Evolutionary conservation across 31 red algal species (phyloP).

Genomic region (Odonthalia washingtoniensis): DNA sequence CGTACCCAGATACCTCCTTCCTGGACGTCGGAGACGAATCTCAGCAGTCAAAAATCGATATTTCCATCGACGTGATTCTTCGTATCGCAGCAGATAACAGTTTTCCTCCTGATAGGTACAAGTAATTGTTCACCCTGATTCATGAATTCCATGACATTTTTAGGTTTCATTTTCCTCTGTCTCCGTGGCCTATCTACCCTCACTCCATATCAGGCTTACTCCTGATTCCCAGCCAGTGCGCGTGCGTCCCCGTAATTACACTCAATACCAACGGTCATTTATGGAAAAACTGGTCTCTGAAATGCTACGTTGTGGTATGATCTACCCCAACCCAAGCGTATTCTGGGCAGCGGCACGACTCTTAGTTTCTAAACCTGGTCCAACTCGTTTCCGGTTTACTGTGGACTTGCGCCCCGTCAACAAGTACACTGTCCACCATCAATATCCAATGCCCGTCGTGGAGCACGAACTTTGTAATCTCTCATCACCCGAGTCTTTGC

Average conservation of each 20-base stretch:
- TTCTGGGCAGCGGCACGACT: slow-evolving; percentile 22
- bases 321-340: slow-evolving; percentile 34
- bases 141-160: slow-evolving; percentile 3
- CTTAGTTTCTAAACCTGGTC: slow-evolving; percentile 21
- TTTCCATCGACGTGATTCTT: background rate
- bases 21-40: slow-evolving; percentile 22
- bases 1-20: slow-evolving; percentile 28
- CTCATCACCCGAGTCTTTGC: background rate
- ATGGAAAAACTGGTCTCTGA: slow-evolving; percentile 31
- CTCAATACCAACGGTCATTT: background rate
- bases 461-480: background rate
- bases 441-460: slow-evolving; percentile 2
- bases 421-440: background rate
- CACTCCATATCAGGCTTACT: slow-evolving; percentile 37
- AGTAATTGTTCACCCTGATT: background rate
- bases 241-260: slow-evolving; percentile 7
- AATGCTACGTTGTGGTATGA: slow-evolving; percentile 6
- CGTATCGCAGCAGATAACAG: slow-evolving; percentile 6
- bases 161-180: slow-evolving; percentile 25
- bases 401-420: slow-evolving; percentile 32
- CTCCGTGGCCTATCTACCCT: background rate
- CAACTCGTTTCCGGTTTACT: slow-evolving; percentile 15
- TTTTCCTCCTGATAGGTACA: background rate
- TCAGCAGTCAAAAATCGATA: slow-evolving; percentile 14
- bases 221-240: background rate